Conservation (phyloP, 2,329 filamentous ascomycete species). For the Aspergillus phoenicis region DNA sequence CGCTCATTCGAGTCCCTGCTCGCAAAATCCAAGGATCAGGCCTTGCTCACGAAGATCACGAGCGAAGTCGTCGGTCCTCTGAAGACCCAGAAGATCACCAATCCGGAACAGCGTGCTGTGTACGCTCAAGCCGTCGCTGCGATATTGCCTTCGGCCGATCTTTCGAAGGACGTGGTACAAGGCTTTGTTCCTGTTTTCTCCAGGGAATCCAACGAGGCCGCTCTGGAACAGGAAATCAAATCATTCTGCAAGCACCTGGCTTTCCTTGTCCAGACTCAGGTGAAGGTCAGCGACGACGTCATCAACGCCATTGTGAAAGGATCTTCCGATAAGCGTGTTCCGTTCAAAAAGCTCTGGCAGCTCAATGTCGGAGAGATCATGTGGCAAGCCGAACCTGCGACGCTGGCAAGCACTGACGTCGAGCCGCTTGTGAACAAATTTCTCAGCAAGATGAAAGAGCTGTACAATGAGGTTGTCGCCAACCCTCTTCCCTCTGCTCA, state of each 20-base stretch:
- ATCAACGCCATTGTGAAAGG: constrained; percentile 78
- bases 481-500: constrained; percentile 81
- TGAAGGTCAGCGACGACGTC: constrained; percentile 66
- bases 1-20: constrained; percentile 74
- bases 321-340: constrained; percentile 78
- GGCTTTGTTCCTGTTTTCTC: constrained; percentile 68
- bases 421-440: constrained; percentile 53
- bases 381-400: constrained; percentile 55
- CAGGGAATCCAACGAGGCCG: constrained; percentile 88
- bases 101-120: constrained; percentile 79
- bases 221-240: constrained; percentile 73
- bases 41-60: constrained; percentile 66
- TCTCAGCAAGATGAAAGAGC: constrained; percentile 58
- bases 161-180: constrained; percentile 67
- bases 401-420: constrained; percentile 52
- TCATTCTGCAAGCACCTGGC: constrained; percentile 68
- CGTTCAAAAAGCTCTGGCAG: constrained; percentile 78
- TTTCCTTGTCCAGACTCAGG: constrained; percentile 63
- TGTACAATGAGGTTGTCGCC: constrained; percentile 74
- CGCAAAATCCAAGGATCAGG: constrained; percentile 60
- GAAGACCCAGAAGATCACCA: constrained; percentile 79
- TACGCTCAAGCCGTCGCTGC: constrained; percentile 78
- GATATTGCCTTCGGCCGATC: constrained; percentile 61
- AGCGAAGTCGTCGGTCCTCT: constrained; percentile 79
- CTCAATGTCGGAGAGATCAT: constrained; percentile 72